phyloP scores from a whole-genome alignment of 2,329 filamentous ascomycete genomes.

The Beauveria pseudobassiana region DNA sequence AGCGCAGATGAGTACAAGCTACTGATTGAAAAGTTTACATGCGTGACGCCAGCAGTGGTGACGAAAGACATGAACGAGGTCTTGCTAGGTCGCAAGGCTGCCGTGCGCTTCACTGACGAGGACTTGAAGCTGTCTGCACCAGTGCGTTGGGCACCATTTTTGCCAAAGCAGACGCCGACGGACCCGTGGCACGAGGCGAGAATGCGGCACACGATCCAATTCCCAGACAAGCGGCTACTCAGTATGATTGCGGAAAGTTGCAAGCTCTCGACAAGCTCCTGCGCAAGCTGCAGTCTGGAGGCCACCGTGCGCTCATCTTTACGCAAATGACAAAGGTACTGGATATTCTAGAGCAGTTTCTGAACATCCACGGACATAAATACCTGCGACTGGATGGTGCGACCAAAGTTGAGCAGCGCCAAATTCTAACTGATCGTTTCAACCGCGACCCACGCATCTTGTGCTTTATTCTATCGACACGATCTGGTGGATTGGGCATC shows the following conservation, averaged over 20 bases:
- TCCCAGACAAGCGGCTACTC: constrained; percentile 94
- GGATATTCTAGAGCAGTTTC: constrained; percentile 93
- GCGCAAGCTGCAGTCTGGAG: constrained; percentile 77
- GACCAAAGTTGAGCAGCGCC: constrained; percentile 90
- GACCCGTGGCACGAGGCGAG: constrained; percentile 93
- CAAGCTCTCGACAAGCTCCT: constrained; percentile 83
- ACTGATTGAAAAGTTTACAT: constrained; percentile 80
- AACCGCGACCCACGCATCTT: constrained; percentile 90
- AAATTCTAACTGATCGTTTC: constrained; percentile 93
- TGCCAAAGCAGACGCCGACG: constrained; percentile 46
- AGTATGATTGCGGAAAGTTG: constrained; percentile 96
- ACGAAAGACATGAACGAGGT: constrained; percentile 68
- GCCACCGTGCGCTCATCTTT: constrained; percentile 93
- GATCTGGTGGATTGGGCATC: constrained; percentile 90
- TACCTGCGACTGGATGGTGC: constrained; percentile 95
- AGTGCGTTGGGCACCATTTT: constrained; percentile 47
- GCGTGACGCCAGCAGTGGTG: constrained; percentile 82
- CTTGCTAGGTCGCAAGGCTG: constrained; percentile 53
- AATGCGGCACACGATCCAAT: constrained; percentile 89
- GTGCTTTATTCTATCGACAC: constrained; percentile 90
- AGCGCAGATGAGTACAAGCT: constrained; percentile 66
- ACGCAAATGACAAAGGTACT: constrained; percentile 99
- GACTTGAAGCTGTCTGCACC: constrained; percentile 52
- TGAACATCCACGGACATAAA: constrained; percentile 95
- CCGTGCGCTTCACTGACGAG: constrained; percentile 48